Evolutionary conservation across 768 basidiomycete genomes (phyloP).

Genomic region (Termitomyces sp.): DNA sequence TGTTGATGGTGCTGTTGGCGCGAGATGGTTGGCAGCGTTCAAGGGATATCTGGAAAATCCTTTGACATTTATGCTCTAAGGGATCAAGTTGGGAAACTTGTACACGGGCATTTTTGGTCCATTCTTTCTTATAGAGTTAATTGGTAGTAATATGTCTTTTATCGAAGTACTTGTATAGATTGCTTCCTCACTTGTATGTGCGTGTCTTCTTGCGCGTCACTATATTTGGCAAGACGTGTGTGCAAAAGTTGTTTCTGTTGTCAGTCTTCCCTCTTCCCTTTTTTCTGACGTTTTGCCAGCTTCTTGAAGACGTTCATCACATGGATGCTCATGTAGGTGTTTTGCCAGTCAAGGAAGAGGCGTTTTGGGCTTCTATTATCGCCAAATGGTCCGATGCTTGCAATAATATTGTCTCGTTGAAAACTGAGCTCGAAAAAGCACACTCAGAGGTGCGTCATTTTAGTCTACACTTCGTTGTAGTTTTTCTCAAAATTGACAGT

Average conservation of each 20-base stretch:
- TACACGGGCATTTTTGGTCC: neutral
- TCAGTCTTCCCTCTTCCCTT: neutral
- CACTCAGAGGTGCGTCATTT: conserved; percentile 4
- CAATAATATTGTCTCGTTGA: conserved; percentile 25
- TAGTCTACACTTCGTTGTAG: neutral
- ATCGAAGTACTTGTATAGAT: neutral
- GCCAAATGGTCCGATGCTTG: conserved; percentile 34
- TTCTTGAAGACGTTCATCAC: neutral
- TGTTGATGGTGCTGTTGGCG: conserved; percentile 94
- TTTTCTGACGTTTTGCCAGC: neutral
- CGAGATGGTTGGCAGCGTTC: conserved; percentile 89
- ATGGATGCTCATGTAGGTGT: neutral
- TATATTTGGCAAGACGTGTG: neutral
- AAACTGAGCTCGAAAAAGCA: conserved; percentile 25
- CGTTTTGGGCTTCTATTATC: conserved; percentile 28
- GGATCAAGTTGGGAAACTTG: conserved; percentile 1
- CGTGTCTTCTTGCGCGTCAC: neutral
- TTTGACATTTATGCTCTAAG: conserved; percentile 91
- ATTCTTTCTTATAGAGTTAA: conserved; percentile 10
- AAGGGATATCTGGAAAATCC: conserved; percentile 97
- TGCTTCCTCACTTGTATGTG: neutral
- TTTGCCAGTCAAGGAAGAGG: conserved; percentile 22
- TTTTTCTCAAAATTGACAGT: neutral
- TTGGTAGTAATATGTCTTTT: conserved; percentile 10
- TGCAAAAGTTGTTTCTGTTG: too few species aligned